phyloP scores from a whole-genome alignment of 2,329 filamentous ascomycete genomes.

The Fusarium aywerte region DNA sequence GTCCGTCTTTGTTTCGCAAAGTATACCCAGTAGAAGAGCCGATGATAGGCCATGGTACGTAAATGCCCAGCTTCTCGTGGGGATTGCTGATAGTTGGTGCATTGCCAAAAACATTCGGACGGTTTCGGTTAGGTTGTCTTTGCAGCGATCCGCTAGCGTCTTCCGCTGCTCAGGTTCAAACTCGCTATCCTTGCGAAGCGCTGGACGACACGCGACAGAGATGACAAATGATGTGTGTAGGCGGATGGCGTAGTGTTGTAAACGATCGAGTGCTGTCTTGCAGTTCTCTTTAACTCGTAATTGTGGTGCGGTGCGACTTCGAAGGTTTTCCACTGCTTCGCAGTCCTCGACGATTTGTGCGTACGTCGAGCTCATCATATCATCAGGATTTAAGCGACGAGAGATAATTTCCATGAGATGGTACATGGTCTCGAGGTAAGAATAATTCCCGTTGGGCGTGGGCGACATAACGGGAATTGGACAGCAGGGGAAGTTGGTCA shows the following conservation, averaged over 20 bases:
- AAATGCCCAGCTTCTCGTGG: constrained; percentile 74
- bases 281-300: constrained; percentile 70
- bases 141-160: constrained; percentile 67
- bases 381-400: constrained; percentile 65
- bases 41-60: constrained; percentile 75
- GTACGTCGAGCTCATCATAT: constrained; percentile 61
- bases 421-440: constrained; percentile 74
- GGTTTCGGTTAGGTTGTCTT: constrained; percentile 70
- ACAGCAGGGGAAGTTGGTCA: constrained; percentile 69
- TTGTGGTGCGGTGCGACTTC: constrained; percentile 60
- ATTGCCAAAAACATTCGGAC: constrained; percentile 76
- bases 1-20: constrained; percentile 71
- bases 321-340: constrained; percentile 63
- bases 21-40: constrained; percentile 70
- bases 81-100: constrained; percentile 74
- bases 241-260: constrained; percentile 72
- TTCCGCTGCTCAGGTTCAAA: constrained; percentile 65
- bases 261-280: constrained; percentile 70
- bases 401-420: constrained; percentile 71
- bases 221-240: constrained; percentile 73
- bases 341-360: constrained; percentile 68
- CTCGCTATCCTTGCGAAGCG: constrained; percentile 65
- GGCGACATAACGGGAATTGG: constrained; percentile 61
- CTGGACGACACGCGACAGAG: constrained; percentile 72
- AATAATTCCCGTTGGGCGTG: constrained; percentile 59